Base-by-base conservation (phyloP, 139 green algal species). In the Chlorella ohadii region DNA sequence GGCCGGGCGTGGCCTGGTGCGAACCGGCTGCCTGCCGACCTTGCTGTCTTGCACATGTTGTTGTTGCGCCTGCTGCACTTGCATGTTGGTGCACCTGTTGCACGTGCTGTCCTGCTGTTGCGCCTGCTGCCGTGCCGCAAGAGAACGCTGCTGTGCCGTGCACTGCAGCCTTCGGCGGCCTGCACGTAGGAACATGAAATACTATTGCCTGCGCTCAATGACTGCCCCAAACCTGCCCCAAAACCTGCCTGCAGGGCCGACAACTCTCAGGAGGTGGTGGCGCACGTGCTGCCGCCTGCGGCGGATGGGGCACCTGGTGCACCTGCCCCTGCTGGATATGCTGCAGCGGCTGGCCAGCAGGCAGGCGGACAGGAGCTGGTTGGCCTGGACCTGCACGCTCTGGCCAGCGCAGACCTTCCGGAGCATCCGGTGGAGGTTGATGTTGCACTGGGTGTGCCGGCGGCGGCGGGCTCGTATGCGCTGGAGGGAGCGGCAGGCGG, bases 381-480 rank as follows among this genome's bases (percentile, higher is more conserved):
- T 2, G 66, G 67, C 33, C 79, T 84, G 31, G 66, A 84, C 79
- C 34, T 84, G 67, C 79, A 84, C 31, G 79, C 79, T 47, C 67
- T 84, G 17, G 79, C 79, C 55, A 78, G n/a, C 20, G 34, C 79
- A 7, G 76, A 82, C 76, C 76, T 82, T 20, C 36, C 74, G 2
- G 23, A 57, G 55, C 55, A 81, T 22, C 51, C 51, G 15, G 11
- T 2, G 12, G 51, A 6, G 6, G 44, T 11, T 55, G 44, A 59
- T 59, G 51, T 59, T 9, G 23, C 19, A 23, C 63, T 68, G 16
- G 68, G 36, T 15, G 68, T 19, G 17, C 68, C 19, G 25, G 4
- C 22, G 36, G 68, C 22, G 11, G 68, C 23, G 34, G 34, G 68
- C 23, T 9, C 51, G 11, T 59, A 59, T 59, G 51, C 22, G 51